These are phyloP conservation scores for Lichina pygmaea DNA, from an alignment of 495 filamentous ascomycete species.

Conservation along the genomic window DNA sequence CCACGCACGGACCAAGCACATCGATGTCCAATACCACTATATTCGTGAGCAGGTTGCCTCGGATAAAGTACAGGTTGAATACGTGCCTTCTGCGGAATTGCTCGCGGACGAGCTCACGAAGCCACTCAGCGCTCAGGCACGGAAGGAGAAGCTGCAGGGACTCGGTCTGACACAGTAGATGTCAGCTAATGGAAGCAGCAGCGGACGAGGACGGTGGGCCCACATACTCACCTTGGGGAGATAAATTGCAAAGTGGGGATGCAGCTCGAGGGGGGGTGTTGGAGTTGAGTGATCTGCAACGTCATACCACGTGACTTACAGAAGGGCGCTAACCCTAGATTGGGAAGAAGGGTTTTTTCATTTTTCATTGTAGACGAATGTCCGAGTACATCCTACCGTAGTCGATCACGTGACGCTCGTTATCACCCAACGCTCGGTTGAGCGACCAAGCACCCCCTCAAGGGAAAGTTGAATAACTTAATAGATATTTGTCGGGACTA, in stretches of 20 bases:
- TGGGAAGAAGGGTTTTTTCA: no score
- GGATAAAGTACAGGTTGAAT: constrained; percentile 13
- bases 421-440: no score
- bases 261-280: neutral
- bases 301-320: neutral
- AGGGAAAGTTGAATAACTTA: no score
- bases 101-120: constrained; percentile 8
- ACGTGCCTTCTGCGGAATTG: constrained; percentile 18
- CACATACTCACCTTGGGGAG: neutral
- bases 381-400: no score
- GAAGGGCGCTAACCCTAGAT: neutral
- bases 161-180: neutral
- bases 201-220: neutral
- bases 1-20: constrained; percentile 7
- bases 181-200: neutral
- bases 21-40: constrained; percentile 6
- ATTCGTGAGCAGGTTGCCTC: constrained; percentile 15
- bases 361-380: no score
- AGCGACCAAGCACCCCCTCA: no score
- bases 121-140: neutral
- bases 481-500: no score
- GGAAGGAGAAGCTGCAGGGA: neutral
- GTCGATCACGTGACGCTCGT: no score
- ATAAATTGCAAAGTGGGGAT: neutral
- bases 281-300: neutral